These are phyloP conservation scores for Pseudocercospora eumusae DNA, from an alignment of 2,329 filamentous ascomycete genomes.

Conservation along the genomic window DNA sequence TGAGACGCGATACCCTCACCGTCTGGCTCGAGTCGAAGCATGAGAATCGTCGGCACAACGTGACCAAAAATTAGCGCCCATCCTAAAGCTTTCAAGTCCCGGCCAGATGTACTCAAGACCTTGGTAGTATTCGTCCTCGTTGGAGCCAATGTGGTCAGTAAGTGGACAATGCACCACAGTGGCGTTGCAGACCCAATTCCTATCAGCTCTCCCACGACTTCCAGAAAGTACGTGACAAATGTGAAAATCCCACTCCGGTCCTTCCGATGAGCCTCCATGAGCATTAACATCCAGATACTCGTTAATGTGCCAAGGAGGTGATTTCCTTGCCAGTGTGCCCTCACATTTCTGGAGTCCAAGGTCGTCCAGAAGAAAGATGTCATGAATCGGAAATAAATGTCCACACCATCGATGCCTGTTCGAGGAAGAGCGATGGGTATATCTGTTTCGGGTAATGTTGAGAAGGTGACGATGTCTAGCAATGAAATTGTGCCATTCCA, in stretches of 20 bases:
- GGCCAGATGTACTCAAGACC: slow-evolving; percentile 6
- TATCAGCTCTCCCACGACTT: slow-evolving; percentile 29
- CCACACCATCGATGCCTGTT: slow-evolving; percentile 23
- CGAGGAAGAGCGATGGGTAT: slow-evolving; percentile 27
- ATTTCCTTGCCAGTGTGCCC: slow-evolving; percentile 28
- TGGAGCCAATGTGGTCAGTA: slow-evolving; percentile 20
- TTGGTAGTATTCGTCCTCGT: slow-evolving; percentile 10
- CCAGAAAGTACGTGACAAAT: slow-evolving; percentile 24
- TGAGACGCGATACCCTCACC: slow-evolving; percentile 25
- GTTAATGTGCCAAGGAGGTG: slow-evolving; percentile 28
- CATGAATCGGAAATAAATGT: slow-evolving; percentile 33
- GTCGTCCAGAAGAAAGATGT: slow-evolving; percentile 27
- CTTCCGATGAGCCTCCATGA: slow-evolving; percentile 25
- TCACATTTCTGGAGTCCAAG: slow-evolving; percentile 26
- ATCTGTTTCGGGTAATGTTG: slow-evolving; percentile 26
- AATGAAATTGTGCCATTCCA: slow-evolving; percentile 28
- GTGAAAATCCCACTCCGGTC: slow-evolving; percentile 17
- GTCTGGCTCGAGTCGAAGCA: slow-evolving; percentile 24
- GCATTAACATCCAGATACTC: slow-evolving; percentile 29
- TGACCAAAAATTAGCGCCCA: slow-evolving; percentile 28
- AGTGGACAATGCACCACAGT: slow-evolving; percentile 28
- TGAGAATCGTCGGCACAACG: slow-evolving; percentile 27
- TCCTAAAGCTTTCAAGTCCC: slow-evolving; percentile 23
- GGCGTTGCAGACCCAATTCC: slow-evolving; percentile 30
- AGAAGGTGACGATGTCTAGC: slow-evolving; percentile 22